Percentiles rank a stretch among this genome's conserved stretches.
These are phyloP conservation scores for Paragyromitra xinjiangensis DNA, from an alignment of 495 filamentous ascomycete species.

Conservation along the genomic window DNA sequence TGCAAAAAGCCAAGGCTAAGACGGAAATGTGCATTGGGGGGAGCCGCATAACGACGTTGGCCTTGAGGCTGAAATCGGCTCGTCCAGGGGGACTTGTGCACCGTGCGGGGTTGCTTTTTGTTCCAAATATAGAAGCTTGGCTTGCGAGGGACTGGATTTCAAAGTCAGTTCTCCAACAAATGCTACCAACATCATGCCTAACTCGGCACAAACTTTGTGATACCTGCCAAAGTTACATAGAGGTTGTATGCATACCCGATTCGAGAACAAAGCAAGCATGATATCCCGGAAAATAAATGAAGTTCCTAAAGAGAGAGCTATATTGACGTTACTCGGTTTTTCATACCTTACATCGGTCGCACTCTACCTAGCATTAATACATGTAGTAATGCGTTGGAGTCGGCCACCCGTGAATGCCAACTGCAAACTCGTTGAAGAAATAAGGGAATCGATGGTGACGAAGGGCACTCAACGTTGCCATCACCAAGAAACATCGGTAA, in stretches of 20 bases:
- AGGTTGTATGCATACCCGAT: too few relatives aligned
- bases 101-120: conserved; percentile 5
- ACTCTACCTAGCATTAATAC: not conserved
- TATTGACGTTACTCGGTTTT: not conserved
- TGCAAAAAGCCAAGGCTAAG: not conserved
- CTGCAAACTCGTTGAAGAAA: not conserved
- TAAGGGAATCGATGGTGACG: not conserved
- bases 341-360: not conserved
- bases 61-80: conserved; percentile 6
- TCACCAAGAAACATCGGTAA: not conserved
- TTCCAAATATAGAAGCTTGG: not conserved
- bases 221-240: not conserved
- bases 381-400: not conserved
- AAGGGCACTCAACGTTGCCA: not conserved
- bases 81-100: not conserved
- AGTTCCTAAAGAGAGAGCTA: not conserved
- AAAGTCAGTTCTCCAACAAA: not conserved
- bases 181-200: not conserved
- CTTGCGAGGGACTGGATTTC: not conserved
- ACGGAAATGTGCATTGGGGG: not conserved
- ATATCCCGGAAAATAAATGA: not conserved
- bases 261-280: too few relatives aligned
- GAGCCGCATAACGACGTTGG: conserved; percentile 6
- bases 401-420: not conserved
- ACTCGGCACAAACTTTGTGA: not conserved